A percentile compares a stretch with the other conserved stretches of the same genome.
Conservation (phyloP, 495 filamentous ascomycete species). For the Aspergillus bridgeri region DNA sequence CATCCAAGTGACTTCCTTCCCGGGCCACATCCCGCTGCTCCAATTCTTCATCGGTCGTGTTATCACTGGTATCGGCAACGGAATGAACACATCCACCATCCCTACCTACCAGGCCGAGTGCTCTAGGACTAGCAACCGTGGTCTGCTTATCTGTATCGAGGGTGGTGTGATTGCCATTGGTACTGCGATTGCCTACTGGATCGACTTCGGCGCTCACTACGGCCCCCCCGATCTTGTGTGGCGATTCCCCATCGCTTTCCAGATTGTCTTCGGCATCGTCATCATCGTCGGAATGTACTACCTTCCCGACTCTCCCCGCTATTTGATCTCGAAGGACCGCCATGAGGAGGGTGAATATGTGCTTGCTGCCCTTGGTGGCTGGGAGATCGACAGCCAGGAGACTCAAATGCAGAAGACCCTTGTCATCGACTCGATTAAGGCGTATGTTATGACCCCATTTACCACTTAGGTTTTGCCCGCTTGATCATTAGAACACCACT, state of each 20-base stretch:
- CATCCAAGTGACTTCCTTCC: conserved; percentile 64
- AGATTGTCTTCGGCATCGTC: conserved; percentile 68
- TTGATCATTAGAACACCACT: neutral
- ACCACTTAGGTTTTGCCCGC: neutral
- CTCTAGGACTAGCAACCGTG: conserved; percentile 71
- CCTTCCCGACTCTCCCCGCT: conserved; percentile 75
- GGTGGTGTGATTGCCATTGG: conserved; percentile 78
- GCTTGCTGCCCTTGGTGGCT: conserved; percentile 63
- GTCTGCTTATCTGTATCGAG: conserved; percentile 80
- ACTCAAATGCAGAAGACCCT: conserved; percentile 58
- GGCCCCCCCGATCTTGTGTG: conserved; percentile 62
- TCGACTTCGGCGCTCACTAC: conserved; percentile 75
- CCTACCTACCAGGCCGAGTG: conserved; percentile 81
- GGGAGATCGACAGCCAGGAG: conserved; percentile 55
- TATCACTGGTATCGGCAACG: conserved; percentile 73
- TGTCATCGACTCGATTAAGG: conserved; percentile 72
- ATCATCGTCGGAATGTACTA: conserved; percentile 61
- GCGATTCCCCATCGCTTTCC: conserved; percentile 83
- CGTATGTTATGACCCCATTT: conserved; percentile 49
- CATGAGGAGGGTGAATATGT: conserved; percentile 66
- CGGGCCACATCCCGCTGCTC: conserved; percentile 42
- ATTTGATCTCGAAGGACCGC: conserved; percentile 65
- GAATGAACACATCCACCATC: conserved; percentile 75
- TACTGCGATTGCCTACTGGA: conserved; percentile 75
- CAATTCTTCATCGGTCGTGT: conserved; percentile 76